Evolutionary conservation across 495 filamentous ascomycete species (phyloP).

Genomic region (Penicillium odoratum): DNA sequence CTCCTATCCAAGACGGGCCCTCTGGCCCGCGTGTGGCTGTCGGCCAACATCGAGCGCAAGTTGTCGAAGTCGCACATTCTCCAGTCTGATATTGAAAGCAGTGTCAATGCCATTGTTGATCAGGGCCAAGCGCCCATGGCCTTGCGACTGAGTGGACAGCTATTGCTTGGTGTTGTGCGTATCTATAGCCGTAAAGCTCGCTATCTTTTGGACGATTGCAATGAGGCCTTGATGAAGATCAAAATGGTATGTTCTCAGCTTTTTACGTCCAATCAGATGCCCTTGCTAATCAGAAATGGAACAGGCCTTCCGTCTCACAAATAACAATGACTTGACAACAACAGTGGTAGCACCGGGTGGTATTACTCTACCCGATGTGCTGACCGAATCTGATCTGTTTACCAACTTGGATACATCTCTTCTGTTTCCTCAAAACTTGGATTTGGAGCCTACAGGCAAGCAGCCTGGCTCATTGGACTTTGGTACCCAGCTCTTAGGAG

Average conservation of each 20-base stretch:
- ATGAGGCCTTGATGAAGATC: slow-evolving; percentile 94
- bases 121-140: slow-evolving; percentile 95
- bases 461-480: slow-evolving; percentile 55
- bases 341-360: slow-evolving; percentile 66
- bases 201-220: slow-evolving; percentile 95
- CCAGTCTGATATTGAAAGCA: slow-evolving; percentile 87
- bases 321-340: slow-evolving; percentile 77
- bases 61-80: slow-evolving; percentile 92
- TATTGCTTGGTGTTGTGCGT: slow-evolving; percentile 90
- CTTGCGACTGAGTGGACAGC: slow-evolving; percentile 87
- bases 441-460: slow-evolving; percentile 57
- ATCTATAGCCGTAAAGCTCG: slow-evolving; percentile 97
- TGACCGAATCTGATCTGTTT: slow-evolving; percentile 87
- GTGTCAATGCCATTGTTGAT: slow-evolving; percentile 90
- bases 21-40: slow-evolving; percentile 95
- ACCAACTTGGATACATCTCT: slow-evolving; percentile 72
- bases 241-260: slow-evolving; percentile 72
- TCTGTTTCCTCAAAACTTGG: slow-evolving; percentile 65
- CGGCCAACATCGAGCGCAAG: slow-evolving; percentile 96
- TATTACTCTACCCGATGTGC: slow-evolving; percentile 79
- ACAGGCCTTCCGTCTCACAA: slow-evolving; percentile 75
- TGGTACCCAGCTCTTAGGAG: slow-evolving; percentile 71
- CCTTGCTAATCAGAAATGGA: slow-evolving; percentile 27
- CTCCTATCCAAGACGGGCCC: slow-evolving; percentile 95
- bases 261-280: not conserved